Evolutionary conservation across 1,139 yeast species (phyloP), one percentile per base, ranked within the genome.

Genomic region (Candida mesenterica): DNA sequence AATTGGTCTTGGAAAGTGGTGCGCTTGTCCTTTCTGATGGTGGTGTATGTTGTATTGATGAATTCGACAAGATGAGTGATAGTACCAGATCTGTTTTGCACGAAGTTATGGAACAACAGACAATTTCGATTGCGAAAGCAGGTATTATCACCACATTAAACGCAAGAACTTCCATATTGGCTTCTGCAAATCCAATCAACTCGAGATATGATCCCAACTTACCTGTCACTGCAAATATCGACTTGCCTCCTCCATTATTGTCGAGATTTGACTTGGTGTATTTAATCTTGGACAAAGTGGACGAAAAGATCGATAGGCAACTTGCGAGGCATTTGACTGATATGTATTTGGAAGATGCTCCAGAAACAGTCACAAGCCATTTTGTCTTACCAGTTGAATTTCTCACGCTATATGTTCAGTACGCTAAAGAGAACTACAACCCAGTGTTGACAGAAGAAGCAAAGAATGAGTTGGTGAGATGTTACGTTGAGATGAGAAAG

Each of bases 21-120:
- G 99, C 99, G 0, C 73, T 92, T 46, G 98, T 92, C 9, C 72
- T 92, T 36, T 88, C 97, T 5, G 99, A 92, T 62, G 98, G 98
- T 39, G 99, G 99, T 67, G 82, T 92, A 36, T 92, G 98, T 68
- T 94, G 98, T 65, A 92, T 92, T 58, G 99, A 92, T 68, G 99
- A 92, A 66, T 92, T 92, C 55, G 99, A 92, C 64, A 92, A 92
- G 61, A 92, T 92, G 99, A 77, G 83, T 41, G 98, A 92, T 50
- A 67, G 95, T 2, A 92, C 98, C 0, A 72, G 98, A 52, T 88
- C 97, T 3, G 97, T 92, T 12, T 68, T 92, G 40, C 99, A 92
- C 60, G 98, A 92, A 72, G 98, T 94, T 15, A 92, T 92, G 98
- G 98, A 92, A 68, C 98, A 92, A 60, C 98, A 92, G 61, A 92